Conservation (phyloP, 148 eudicot species). For the Cornus florida region DNA sequence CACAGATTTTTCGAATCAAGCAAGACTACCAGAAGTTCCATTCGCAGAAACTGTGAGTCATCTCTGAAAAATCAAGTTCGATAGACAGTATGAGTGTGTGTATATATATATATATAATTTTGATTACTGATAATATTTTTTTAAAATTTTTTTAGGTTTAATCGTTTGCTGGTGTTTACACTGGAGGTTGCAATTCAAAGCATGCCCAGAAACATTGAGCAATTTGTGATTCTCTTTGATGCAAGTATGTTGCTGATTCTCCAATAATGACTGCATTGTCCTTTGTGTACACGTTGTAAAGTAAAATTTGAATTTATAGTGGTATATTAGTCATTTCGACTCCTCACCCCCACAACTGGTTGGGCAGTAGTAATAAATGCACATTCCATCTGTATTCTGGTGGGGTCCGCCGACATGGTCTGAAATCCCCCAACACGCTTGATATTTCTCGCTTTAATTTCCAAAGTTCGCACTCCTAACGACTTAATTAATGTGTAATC, state of each 20-base stretch:
- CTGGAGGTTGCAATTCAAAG: conserved; percentile 96
- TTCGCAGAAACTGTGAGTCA: conserved; percentile 79
- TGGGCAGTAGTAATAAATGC: conserved; percentile 11
- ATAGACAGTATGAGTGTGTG: background rate
- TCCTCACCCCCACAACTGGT: background rate
- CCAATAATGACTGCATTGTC: background rate
- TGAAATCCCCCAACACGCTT: background rate
- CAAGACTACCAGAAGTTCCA: conserved; percentile 91
- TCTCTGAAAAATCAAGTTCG: background rate
- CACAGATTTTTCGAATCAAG: conserved; percentile 85
- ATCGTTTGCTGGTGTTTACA: conserved; percentile 85
- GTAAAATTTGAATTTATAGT: conserved; percentile 28
- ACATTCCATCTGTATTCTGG: conserved; percentile 14
- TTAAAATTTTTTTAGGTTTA: conserved; percentile 44
- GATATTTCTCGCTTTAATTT: conserved; percentile 10
- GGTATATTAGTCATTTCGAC: conserved; percentile 22
- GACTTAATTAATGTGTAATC: conserved; percentile 22
- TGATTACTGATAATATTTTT: background rate
- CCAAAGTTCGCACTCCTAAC: conserved; percentile 37
- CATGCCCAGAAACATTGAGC: conserved; percentile 72
- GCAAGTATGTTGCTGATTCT: conserved; percentile 62
- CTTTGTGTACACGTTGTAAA: background rate
- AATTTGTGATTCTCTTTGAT: conserved; percentile 82
- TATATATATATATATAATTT: background rate
- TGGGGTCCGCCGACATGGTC: background rate